Percentiles rank a stretch among this genome's conserved stretches.
phyloP scores from a whole-genome alignment of 2,329 filamentous ascomycete genomes.

The Sphaceloma murrayae region DNA sequence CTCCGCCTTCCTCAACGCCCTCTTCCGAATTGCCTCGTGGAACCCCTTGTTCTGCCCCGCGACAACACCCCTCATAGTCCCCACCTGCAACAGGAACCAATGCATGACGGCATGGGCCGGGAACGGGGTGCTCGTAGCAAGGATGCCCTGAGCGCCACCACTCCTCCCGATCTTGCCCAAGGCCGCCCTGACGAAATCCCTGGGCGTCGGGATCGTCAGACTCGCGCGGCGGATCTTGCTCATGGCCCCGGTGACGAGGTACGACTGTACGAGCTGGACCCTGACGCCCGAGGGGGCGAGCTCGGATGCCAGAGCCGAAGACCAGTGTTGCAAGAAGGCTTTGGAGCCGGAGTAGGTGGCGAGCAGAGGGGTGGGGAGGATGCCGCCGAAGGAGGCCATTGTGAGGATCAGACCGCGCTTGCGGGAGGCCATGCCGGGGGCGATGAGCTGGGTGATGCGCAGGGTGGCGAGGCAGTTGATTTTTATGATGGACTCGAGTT shows the following conservation, averaged over 20 bases:
- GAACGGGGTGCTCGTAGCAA: conserved; percentile 81
- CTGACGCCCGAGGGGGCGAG: conserved; percentile 70
- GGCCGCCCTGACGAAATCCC: conserved; percentile 68
- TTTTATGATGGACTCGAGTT: conserved; percentile 82
- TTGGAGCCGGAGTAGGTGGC: conserved; percentile 97
- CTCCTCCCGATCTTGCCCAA: conserved; percentile 70
- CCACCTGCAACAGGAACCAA: conserved; percentile 59
- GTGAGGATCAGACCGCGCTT: conserved; percentile 85
- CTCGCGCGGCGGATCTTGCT: conserved; percentile 81
- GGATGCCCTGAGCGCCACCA: conserved; percentile 67
- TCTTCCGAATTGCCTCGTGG: conserved; percentile 72
- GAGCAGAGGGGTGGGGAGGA: conserved; percentile 81
- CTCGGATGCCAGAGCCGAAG: conserved; percentile 72
- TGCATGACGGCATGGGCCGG: conserved; percentile 88
- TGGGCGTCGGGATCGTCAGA: conserved; percentile 68
- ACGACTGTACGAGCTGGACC: conserved; percentile 84
- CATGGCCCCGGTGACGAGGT: conserved; percentile 94
- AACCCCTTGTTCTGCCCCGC: conserved; percentile 56
- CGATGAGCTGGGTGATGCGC: conserved; percentile 74
- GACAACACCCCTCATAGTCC: conserved; percentile 48
- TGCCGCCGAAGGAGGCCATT: conserved; percentile 93
- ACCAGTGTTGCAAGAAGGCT: conserved; percentile 97
- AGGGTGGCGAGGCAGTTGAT: conserved; percentile 93
- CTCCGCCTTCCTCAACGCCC: conserved; percentile 75
- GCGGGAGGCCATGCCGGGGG: conserved; percentile 73